Evolutionary conservation across 2,329 filamentous ascomycete genomes (phyloP).

Genomic region (Colletotrichum paranaense): DNA sequence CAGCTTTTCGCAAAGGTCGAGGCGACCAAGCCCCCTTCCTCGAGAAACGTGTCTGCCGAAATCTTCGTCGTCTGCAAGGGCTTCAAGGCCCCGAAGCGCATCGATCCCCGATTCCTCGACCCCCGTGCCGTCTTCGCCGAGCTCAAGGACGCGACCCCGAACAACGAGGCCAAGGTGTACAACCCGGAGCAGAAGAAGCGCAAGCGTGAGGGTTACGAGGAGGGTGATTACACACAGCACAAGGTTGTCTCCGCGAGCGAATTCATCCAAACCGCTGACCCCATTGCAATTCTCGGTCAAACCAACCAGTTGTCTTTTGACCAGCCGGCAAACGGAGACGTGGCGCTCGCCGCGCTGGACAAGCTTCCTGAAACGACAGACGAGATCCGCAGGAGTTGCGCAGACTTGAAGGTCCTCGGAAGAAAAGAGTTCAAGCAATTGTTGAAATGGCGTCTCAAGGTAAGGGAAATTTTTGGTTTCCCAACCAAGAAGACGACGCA

Average conservation of each 20-base stretch:
- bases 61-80: constrained; percentile 98
- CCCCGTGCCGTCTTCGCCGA: constrained; percentile 92
- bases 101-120: constrained; percentile 94
- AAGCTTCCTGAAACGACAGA: constrained; percentile 88
- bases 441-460: constrained; percentile 88
- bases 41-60: constrained; percentile 95
- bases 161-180: constrained; percentile 98
- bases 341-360: constrained; percentile 86
- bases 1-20: constrained; percentile 96
- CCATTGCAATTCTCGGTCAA: constrained; percentile 89
- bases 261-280: constrained; percentile 93
- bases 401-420: constrained; percentile 89
- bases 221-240: constrained; percentile 92
- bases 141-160: constrained; percentile 84
- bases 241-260: constrained; percentile 90
- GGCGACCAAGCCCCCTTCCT: constrained; percentile 96
- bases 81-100: constrained; percentile 92
- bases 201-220: constrained; percentile 97
- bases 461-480: constrained; percentile 91
- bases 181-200: constrained; percentile 98
- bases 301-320: constrained; percentile 88
- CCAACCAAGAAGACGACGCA: constrained; percentile 74
- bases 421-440: constrained; percentile 94
- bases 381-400: constrained; percentile 82
- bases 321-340: constrained; percentile 82